phyloP scores from a whole-genome alignment of 805 yeast genomes.

The Hanseniaspora nectarophila region DNA sequence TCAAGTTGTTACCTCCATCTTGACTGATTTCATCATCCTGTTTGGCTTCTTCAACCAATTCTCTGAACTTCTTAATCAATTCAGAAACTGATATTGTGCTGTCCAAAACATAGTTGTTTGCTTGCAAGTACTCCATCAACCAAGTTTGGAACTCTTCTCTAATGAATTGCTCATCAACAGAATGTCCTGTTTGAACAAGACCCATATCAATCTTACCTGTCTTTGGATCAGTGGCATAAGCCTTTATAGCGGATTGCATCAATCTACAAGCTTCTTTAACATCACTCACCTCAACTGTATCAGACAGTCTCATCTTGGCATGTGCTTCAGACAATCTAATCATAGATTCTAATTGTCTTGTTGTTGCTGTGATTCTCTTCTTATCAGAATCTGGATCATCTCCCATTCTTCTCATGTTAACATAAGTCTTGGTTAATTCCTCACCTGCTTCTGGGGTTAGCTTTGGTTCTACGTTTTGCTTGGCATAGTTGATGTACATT shows the following conservation, averaged over 20 bases:
- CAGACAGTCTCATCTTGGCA: slow-evolving; percentile 83
- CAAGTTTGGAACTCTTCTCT: slow-evolving; percentile 49
- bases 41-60: slow-evolving; percentile 33
- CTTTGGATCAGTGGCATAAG: slow-evolving; percentile 93
- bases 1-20: background rate
- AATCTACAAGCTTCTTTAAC: slow-evolving; percentile 89
- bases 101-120: background rate
- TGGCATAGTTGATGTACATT: slow-evolving; percentile 85
- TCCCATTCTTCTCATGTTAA: slow-evolving; percentile 86
- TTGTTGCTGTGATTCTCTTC: slow-evolving; percentile 91
- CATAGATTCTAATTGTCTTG: slow-evolving; percentile 93
- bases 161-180: slow-evolving; percentile 72
- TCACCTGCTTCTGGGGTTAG: slow-evolving; percentile 69
- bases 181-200: slow-evolving; percentile 88
- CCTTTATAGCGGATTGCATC: slow-evolving; percentile 87
- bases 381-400: slow-evolving; percentile 81
- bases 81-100: slow-evolving; percentile 43
- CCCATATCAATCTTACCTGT: slow-evolving; percentile 98
- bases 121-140: slow-evolving; percentile 4
- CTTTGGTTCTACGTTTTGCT: slow-evolving; percentile 68
- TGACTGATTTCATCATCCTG: background rate
- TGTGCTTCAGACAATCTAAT: slow-evolving; percentile 91
- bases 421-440: slow-evolving; percentile 77
- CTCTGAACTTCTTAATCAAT: slow-evolving; percentile 51
- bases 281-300: slow-evolving; percentile 60